These are phyloP conservation scores for Phaffomyces opuntiae DNA, from an alignment of 805 yeast species.

Conservation along the genomic window DNA sequence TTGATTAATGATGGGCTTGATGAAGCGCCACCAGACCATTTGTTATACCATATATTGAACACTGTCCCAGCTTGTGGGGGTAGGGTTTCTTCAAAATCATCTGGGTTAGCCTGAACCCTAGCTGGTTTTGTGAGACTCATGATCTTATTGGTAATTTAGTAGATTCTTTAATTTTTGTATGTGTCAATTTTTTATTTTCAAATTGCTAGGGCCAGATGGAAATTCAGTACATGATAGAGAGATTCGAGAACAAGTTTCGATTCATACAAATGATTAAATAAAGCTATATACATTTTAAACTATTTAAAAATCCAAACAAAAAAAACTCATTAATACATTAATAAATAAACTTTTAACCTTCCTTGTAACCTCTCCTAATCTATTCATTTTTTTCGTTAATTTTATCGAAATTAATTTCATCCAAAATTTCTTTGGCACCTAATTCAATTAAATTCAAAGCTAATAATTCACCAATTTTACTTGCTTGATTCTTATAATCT, in stretches of 20 bases:
- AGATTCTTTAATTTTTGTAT: too few species aligned
- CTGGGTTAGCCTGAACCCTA: slow-evolving; percentile 64
- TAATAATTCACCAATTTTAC: slow-evolving; percentile 57
- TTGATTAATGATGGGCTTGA: slow-evolving; percentile 27
- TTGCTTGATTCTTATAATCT: slow-evolving; percentile 53
- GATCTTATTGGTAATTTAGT: too few species aligned
- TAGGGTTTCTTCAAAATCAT: slow-evolving; percentile 43
- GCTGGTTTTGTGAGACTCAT: slow-evolving; percentile 38
- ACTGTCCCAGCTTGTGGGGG: slow-evolving; percentile 79
- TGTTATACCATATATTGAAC: slow-evolving; percentile 82
- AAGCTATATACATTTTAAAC: too few species aligned
- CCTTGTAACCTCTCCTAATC: background rate
- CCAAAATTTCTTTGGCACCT: slow-evolving; percentile 83
- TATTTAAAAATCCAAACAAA: background rate
- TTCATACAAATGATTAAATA: too few species aligned
- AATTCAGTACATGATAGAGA: too few species aligned
- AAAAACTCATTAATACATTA: background rate
- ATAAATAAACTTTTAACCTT: too few species aligned
- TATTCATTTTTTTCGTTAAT: slow-evolving; percentile 32
- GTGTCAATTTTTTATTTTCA: background rate
- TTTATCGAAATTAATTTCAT: slow-evolving; percentile 67
- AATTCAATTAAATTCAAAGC: slow-evolving; percentile 59
- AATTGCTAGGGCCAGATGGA: too few species aligned
- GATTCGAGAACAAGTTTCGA: too few species aligned
- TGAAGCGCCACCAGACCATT: slow-evolving; percentile 63